Conservation (phyloP, 2,329 filamentous ascomycete species). For the Leptographium lundbergii region DNA sequence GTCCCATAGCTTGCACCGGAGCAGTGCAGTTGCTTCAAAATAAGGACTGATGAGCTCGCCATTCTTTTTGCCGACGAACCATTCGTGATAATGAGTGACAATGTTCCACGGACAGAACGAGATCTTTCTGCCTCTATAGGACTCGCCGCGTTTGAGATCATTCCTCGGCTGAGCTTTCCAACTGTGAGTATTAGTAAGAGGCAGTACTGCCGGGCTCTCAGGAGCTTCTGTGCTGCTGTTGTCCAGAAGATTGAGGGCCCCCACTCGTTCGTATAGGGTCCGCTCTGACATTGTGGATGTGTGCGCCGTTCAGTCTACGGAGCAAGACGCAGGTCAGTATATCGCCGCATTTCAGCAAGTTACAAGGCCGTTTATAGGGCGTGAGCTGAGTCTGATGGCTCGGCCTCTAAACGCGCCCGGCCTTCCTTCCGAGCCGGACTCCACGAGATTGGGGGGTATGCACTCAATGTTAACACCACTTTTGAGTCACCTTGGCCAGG, state of each 20-base stretch:
- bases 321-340: neutral
- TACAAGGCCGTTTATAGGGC: neutral
- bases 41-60: slow-evolving; percentile 32
- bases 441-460: neutral
- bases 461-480: neutral
- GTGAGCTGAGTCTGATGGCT: neutral
- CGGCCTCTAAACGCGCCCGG: neutral
- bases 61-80: slow-evolving; percentile 43
- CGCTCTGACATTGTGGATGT: neutral
- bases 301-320: neutral
- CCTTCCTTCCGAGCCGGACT: neutral
- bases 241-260: neutral
- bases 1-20: slow-evolving; percentile 56
- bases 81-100: slow-evolving; percentile 44
- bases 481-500: neutral
- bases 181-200: neutral
- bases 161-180: neutral
- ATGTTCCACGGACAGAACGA: slow-evolving; percentile 37
- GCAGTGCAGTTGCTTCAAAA: slow-evolving; percentile 43
- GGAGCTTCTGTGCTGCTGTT: neutral
- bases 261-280: neutral
- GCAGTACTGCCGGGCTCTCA: neutral
- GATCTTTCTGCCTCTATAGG: slow-evolving; percentile 10
- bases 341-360: neutral
- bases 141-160: neutral